A percentile compares a stretch with the other conserved stretches of the same genome.
phyloP scores from a whole-genome alignment of 768 basidiomycete species.

The Auricularia heimuer region DNA sequence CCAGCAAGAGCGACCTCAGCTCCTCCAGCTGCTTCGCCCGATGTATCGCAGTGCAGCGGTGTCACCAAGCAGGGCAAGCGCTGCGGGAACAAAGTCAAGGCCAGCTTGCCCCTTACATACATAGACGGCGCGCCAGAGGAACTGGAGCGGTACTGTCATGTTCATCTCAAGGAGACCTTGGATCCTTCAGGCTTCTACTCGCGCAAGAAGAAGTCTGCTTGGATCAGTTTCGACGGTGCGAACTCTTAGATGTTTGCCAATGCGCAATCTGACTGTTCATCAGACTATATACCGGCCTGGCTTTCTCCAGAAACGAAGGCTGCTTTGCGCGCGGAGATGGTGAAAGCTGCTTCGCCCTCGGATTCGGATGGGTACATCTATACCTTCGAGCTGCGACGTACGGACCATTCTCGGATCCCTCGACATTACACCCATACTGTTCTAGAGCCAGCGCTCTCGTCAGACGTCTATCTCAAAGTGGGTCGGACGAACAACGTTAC shows the following conservation, averaged over 20 bases:
- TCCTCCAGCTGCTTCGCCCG: neutral
- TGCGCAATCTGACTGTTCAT: neutral
- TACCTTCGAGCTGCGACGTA: constrained; percentile 69
- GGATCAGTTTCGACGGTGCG: constrained; percentile 51
- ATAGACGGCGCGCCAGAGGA: constrained; percentile 24
- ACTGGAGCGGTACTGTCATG: constrained; percentile 47
- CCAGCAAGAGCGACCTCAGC: neutral
- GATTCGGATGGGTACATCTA: constrained; percentile 76
- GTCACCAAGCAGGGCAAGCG: constrained; percentile 53
- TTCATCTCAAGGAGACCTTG: constrained; percentile 51
- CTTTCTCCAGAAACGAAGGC: constrained; percentile 51
- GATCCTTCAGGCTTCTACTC: constrained; percentile 47
- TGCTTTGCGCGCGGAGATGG: constrained; percentile 45
- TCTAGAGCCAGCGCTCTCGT: constrained; percentile 17
- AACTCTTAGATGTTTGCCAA: constrained; percentile 2
- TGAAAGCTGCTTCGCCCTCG: constrained; percentile 38
- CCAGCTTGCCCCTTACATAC: constrained; percentile 21
- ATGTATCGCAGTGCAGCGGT: constrained; percentile 46
- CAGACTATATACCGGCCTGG: constrained; percentile 61
- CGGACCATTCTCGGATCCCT: constrained; percentile 5
- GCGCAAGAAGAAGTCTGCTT: constrained; percentile 34
- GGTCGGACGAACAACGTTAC: constrained; percentile 67
- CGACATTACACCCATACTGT: constrained; percentile 18
- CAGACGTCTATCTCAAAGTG: constrained; percentile 59
- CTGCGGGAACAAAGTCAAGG: constrained; percentile 52